Conservation (phyloP, 176 grass and related monocot genomes). For the Aegilops tauschii region DNA sequence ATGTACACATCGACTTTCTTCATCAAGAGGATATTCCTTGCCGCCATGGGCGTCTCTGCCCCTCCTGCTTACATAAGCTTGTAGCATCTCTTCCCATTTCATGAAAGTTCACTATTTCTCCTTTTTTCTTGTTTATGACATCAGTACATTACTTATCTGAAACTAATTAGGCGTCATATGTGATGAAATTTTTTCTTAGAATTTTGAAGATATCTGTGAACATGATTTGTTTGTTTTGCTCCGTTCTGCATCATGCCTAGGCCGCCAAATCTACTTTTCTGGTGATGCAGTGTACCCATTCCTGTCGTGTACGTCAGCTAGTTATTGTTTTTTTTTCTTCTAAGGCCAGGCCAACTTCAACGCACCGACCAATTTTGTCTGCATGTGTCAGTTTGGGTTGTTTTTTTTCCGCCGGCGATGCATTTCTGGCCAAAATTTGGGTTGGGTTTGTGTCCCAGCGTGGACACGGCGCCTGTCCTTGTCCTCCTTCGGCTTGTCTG, state of each 20-base stretch:
- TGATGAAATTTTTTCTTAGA: neutral
- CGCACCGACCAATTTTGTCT: too few species aligned
- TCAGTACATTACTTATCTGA: neutral
- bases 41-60: constrained; percentile 15
- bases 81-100: constrained; percentile 5
- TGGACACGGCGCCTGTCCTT: too few species aligned
- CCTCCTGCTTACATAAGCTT: constrained; percentile 23
- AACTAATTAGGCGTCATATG: neutral
- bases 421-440: too few species aligned
- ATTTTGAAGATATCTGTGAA: neutral
- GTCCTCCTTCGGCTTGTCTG: too few species aligned
- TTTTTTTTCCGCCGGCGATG: too few species aligned
- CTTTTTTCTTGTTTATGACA: neutral
- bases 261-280: constrained; percentile 7
- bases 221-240: constrained; percentile 4
- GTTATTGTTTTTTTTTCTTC: neutral
- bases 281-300: constrained; percentile 14
- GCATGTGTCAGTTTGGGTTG: too few species aligned
- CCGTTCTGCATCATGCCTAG: constrained; percentile 12
- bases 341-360: too few species aligned
- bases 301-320: constrained; percentile 24
- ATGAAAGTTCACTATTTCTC: neutral
- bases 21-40: constrained; percentile 30
- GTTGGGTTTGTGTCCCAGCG: too few species aligned
- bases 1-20: constrained; percentile 19